phyloP scores from a whole-genome alignment of 495 filamentous ascomycete species.

The Polyplosphaeria fusca region DNA sequence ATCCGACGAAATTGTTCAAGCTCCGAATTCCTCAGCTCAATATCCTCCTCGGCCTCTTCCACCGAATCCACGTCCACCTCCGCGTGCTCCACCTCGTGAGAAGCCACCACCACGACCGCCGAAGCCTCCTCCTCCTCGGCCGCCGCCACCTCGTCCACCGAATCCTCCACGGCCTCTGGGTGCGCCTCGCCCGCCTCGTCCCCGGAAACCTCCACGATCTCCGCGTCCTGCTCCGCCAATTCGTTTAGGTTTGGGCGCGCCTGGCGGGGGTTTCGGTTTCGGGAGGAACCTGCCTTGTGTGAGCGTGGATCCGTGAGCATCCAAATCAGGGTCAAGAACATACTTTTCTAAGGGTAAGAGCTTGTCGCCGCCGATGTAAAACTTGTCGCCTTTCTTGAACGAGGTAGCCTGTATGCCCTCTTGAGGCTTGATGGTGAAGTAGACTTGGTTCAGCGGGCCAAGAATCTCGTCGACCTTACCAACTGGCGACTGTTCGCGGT shows the following conservation, averaged over 20 bases:
- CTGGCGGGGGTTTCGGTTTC: slow-evolving; percentile 82
- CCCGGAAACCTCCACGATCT: slow-evolving; percentile 19
- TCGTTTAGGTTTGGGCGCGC: slow-evolving; percentile 57
- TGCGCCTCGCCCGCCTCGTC: slow-evolving; percentile 26
- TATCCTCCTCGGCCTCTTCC: slow-evolving; percentile 30
- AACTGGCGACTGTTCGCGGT: slow-evolving; percentile 66
- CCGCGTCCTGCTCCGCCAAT: slow-evolving; percentile 50
- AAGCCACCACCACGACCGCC: slow-evolving; percentile 31
- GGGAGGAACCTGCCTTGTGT: slow-evolving; percentile 68
- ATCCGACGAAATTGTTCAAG: too few species aligned
- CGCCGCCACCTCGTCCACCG: slow-evolving; percentile 18
- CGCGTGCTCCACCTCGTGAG: slow-evolving; percentile 29
- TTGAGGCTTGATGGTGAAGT: slow-evolving; percentile 94
- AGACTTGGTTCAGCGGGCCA: slow-evolving; percentile 92
- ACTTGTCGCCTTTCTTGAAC: slow-evolving; percentile 95
- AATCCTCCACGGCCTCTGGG: slow-evolving; percentile 29
- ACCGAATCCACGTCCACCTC: slow-evolving; percentile 29
- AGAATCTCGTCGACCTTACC: slow-evolving; percentile 95
- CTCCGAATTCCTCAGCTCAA: too few species aligned
- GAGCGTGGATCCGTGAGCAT: neutral
- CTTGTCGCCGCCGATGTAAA: slow-evolving; percentile 93
- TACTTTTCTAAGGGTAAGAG: slow-evolving; percentile 86
- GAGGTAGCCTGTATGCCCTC: slow-evolving; percentile 92
- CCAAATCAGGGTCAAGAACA: neutral
- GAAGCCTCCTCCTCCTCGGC: slow-evolving; percentile 27